A percentile compares a stretch with the other conserved stretches of the same genome.
These are phyloP conservation scores for Zygoascus sp. DNA, from an alignment of 1,139 yeast species.

Conservation along the genomic window DNA sequence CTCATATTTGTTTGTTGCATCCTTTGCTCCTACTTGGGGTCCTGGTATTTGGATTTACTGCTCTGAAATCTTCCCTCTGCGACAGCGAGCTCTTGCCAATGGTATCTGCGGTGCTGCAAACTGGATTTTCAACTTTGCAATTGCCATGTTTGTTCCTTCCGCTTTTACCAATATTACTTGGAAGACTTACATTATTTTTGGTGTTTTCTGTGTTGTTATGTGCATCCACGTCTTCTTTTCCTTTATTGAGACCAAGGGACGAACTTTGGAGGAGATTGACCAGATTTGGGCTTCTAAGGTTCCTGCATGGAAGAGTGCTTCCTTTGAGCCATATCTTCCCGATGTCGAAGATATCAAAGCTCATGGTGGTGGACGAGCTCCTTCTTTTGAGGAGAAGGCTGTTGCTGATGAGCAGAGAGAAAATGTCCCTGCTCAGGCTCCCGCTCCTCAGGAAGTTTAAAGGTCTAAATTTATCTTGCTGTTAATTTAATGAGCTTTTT, in stretches of 20 bases:
- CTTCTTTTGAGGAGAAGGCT: constrained; percentile 17
- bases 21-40: constrained; percentile 67
- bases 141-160: constrained; percentile 58
- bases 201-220: constrained; percentile 55
- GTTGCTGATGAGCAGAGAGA: constrained; percentile 11
- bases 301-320: constrained; percentile 32
- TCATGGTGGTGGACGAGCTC: constrained; percentile 18
- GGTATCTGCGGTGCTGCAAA: constrained; percentile 64
- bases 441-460: not conserved
- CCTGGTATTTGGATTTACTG: constrained; percentile 56
- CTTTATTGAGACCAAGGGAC: constrained; percentile 72
- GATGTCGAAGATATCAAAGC: constrained; percentile 20
- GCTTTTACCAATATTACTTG: constrained; percentile 51
- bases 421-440: not conserved
- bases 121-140: constrained; percentile 78
- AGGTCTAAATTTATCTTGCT: not conserved
- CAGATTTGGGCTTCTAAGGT: constrained; percentile 42
- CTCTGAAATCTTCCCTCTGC: constrained; percentile 52
- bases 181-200: constrained; percentile 65
- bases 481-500: not conserved
- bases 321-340: constrained; percentile 19
- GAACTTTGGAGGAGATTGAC: constrained; percentile 70
- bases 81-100: constrained; percentile 52
- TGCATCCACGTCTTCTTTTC: constrained; percentile 51
- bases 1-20: constrained; percentile 59